phyloP scores from a whole-genome alignment of 1,284 basidiomycete species.

The Taiwanofungus camphoratus region DNA sequence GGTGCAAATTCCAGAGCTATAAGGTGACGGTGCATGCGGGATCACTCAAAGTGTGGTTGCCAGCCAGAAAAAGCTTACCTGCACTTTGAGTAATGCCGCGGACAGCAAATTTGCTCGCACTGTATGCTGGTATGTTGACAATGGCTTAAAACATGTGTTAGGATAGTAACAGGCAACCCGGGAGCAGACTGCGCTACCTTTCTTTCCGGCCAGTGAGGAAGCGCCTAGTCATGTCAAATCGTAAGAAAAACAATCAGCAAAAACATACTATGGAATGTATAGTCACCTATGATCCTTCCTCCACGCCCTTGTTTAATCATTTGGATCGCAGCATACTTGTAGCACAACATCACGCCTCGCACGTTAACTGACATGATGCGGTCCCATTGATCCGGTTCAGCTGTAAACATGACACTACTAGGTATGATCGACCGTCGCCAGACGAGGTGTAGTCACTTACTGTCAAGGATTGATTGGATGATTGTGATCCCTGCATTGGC shows the following conservation, averaged over 20 bases:
- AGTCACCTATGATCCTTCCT: conserved; percentile 29
- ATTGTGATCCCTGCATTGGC: conserved; percentile 29
- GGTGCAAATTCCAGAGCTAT: conserved; percentile 5
- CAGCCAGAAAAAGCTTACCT: conserved; percentile 7
- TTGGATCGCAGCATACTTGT: conserved; percentile 30
- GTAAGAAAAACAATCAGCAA: background rate
- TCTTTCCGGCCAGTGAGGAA: conserved; percentile 8
- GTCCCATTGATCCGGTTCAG: conserved; percentile 27
- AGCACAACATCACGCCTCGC: conserved; percentile 30
- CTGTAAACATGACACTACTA: too few relatives aligned
- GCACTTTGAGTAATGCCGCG: conserved; percentile 24
- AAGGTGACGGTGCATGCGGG: background rate
- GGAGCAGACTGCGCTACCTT: background rate
- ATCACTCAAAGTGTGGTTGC: background rate
- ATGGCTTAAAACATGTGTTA: conserved; percentile 1
- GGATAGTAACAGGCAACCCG: background rate
- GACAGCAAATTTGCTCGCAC: conserved; percentile 26
- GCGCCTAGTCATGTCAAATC: conserved; percentile 1
- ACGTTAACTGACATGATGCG: conserved; percentile 26
- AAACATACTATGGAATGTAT: background rate
- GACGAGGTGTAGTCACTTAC: conserved; percentile 10
- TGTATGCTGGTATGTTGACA: conserved; percentile 11
- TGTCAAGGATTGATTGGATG: conserved; percentile 19
- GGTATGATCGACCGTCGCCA: too few relatives aligned
- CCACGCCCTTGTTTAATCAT: conserved; percentile 32